Percentiles rank a stretch among this genome's conserved stretches.
phyloP scores from a whole-genome alignment of 106 monocot species.

The Allium sativum region DNA sequence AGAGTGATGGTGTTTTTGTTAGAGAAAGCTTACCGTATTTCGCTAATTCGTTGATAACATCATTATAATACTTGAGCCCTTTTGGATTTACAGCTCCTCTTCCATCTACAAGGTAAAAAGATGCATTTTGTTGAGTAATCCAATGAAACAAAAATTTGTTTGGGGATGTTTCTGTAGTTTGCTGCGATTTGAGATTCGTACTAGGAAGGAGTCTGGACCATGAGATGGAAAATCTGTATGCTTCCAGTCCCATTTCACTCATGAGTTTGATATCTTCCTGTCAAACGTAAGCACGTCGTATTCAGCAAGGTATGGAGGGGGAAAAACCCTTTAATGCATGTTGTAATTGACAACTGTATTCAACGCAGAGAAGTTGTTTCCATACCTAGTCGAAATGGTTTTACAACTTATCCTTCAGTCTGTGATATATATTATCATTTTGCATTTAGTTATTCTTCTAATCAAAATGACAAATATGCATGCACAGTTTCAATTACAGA shows the following conservation, averaged over 20 bases:
- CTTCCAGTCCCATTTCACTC: constrained; percentile 6
- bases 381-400: too few relatives aligned
- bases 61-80: constrained; percentile 45
- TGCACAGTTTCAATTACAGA: too few relatives aligned
- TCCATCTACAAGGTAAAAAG: constrained; percentile 23
- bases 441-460: too few relatives aligned
- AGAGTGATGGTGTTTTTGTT: neutral
- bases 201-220: constrained; percentile 20
- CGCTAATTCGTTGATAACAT: constrained; percentile 45
- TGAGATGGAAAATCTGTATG: constrained; percentile 21
- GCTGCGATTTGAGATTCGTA: neutral
- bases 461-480: too few relatives aligned
- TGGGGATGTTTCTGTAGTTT: too few relatives aligned
- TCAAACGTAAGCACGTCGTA: neutral
- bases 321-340: too few relatives aligned
- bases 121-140: neutral
- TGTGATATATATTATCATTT: too few relatives aligned
- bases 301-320: neutral
- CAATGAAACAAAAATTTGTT: neutral
- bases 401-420: too few relatives aligned
- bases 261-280: constrained; percentile 13
- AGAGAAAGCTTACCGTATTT: constrained; percentile 2
- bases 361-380: too few relatives aligned
- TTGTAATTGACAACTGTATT: too few relatives aligned
- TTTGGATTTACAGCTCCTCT: constrained; percentile 39